Conservation (phyloP, 371 early-diverging fungal genomes). For the Circinella minor region DNA sequence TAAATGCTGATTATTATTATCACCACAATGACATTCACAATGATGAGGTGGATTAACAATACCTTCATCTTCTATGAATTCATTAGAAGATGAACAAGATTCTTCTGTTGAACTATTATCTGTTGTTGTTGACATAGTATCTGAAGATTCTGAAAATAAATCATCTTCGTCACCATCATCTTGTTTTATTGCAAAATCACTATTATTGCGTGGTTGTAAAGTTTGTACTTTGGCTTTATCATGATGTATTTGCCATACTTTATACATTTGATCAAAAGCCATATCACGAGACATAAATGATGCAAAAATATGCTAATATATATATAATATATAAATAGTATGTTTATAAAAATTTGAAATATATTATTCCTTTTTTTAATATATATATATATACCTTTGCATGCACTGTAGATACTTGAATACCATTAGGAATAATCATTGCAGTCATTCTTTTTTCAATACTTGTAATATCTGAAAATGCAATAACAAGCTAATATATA, state of each 20-base stretch:
- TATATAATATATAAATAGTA: neutral
- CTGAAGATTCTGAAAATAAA: neutral
- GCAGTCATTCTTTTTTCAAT: constrained; percentile 81
- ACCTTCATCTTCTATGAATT: neutral
- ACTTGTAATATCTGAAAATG: constrained; percentile 75
- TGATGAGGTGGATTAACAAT: neutral
- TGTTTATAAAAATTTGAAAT: no score
- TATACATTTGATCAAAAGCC: constrained; percentile 63
- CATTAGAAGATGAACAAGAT: neutral
- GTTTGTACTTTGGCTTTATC: constrained; percentile 5
- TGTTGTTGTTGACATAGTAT: neutral
- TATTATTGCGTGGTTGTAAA: constrained; percentile 2
- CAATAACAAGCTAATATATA: constrained; percentile 63
- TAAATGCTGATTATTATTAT: neutral
- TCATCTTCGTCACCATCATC: constrained; percentile 13
- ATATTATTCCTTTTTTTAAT: constrained; percentile 1
- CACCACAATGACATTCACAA: no score
- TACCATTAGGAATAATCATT: constrained; percentile 81
- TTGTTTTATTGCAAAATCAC: neutral
- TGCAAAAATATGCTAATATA: constrained; percentile 62
- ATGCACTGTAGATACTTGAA: constrained; percentile 71
- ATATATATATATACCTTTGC: constrained; percentile 45
- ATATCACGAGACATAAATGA: constrained; percentile 76
- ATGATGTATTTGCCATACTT: constrained; percentile 55
- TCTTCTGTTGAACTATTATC: no score